Base-by-base conservation (phyloP, 2,329 filamentous ascomycete species). In the Seiridium cupressi region DNA sequence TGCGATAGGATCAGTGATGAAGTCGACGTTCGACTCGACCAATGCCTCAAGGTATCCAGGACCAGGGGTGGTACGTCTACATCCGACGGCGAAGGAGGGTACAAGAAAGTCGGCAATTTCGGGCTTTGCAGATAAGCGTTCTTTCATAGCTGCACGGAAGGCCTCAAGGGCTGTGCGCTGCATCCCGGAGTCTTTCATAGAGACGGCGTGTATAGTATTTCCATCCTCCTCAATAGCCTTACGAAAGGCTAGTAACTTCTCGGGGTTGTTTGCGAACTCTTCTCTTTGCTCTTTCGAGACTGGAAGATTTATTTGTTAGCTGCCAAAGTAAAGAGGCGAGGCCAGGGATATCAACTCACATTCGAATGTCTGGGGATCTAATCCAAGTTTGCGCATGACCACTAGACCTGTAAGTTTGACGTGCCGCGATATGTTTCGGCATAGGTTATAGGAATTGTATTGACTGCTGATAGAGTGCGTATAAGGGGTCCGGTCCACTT, bases 41-140 rank as follows among this genome's bases (percentile, higher is more conserved):
- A 81, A 71, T 1, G 79, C 74, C 56, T 81, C 78, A 38, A 82
- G 74, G 61, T 80, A 81, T 8, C 79, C 79, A 8, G 70, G 73
- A 1, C 79, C 80, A 2, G 78, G 79, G 1, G 79, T 82, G 10
- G 76, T 66, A 55, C 78, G 78, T 42, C 76, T 74, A 66, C 78
- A 81, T n/a, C 77, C 77, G 3, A 77, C 71, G 1, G 74, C 72
- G 62, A 79, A 79, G 48, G 72, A 71, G 0, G 80, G 79, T 54
- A 79, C 74, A 36, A 82, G 72, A 40, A 73, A 72, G 8, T 76
- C 68, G 38, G 75, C 72, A 49, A 81, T 77, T 62, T 78, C 77
- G 0, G 81, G 79, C 44, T 79, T 79, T 46, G 71, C 65, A 18
- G 71, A 62, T 7, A 83, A 73, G 1, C 74, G 73, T 56, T 73